Evolutionary conservation across 2,329 filamentous ascomycete genomes (phyloP).

Genomic region (Neonectria hederae): DNA sequence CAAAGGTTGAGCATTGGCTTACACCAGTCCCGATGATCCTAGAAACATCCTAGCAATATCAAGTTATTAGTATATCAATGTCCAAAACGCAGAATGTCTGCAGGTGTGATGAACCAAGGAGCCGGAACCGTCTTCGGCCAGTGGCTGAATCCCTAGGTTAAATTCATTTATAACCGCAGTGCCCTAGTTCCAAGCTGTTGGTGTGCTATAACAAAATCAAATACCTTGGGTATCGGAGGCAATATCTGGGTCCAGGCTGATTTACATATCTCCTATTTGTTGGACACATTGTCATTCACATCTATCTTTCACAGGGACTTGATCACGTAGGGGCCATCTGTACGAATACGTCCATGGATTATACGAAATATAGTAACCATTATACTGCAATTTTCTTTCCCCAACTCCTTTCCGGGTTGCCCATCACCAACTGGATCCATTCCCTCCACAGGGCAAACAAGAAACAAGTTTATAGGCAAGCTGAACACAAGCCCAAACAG

Average conservation of each 20-base stretch:
- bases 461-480: conserved; percentile 10
- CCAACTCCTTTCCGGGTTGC: conserved; percentile 17
- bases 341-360: background rate
- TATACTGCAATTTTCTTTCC: conserved; percentile 12
- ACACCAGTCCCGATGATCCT: background rate
- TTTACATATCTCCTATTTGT: background rate
- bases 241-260: background rate
- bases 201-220: background rate
- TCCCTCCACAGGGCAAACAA: conserved; percentile 17
- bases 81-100: background rate
- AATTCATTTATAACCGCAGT: background rate
- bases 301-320: background rate
- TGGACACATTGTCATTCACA: background rate
- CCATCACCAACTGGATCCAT: conserved; percentile 9
- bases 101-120: background rate
- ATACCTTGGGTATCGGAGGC: background rate
- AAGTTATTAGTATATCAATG: background rate
- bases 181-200: background rate
- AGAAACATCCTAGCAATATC: background rate
- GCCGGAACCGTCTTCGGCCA: background rate
- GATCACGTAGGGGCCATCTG: background rate
- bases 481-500: conserved; percentile 13
- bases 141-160: background rate
- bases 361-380: conserved; percentile 5
- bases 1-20: background rate